These are phyloP conservation scores for Xylaria castorea DNA, from an alignment of 495 filamentous ascomycete species.

Conservation along the genomic window DNA sequence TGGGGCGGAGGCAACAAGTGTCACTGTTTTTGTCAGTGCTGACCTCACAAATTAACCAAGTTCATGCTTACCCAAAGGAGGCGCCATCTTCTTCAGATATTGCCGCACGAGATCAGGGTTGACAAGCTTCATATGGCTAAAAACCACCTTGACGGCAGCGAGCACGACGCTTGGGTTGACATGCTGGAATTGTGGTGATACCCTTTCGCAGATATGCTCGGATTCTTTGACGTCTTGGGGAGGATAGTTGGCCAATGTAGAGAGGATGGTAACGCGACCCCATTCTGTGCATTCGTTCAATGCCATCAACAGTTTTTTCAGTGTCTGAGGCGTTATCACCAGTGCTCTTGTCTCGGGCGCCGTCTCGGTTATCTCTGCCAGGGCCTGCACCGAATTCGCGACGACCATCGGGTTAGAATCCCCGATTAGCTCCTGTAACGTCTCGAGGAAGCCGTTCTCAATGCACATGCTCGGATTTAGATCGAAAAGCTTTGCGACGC, in stretches of 20 bases:
- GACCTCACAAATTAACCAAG: not conserved
- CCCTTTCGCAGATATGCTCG: constrained; percentile 97
- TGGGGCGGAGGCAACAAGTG: constrained; percentile 90
- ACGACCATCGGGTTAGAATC: constrained; percentile 99
- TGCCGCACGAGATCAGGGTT: constrained; percentile 75
- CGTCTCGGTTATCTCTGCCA: constrained; percentile 88
- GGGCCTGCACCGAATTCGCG: constrained; percentile 91
- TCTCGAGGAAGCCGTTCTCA: constrained; percentile 96
- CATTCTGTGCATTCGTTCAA: constrained; percentile 99
- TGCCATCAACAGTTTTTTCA: constrained; percentile 96
- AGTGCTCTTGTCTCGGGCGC: constrained; percentile 90
- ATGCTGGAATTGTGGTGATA: constrained; percentile 96
- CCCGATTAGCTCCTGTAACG: constrained; percentile 93
- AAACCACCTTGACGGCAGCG: constrained; percentile 96
- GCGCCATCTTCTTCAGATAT: constrained; percentile 98
- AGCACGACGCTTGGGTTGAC: constrained; percentile 97
- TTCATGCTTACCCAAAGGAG: constrained; percentile 76
- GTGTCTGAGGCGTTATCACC: constrained; percentile 74
- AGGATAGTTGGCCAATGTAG: constrained; percentile 86
- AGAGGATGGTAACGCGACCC: constrained; percentile 95
- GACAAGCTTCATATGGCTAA: constrained; percentile 91
- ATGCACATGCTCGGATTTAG: constrained; percentile 89
- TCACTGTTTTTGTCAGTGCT: constrained; percentile 65
- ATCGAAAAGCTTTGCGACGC: constrained; percentile 97
- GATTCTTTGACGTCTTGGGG: constrained; percentile 90